Evolutionary conservation across 169 alveolate species (phyloP).

Genomic region (Perkinsus olseni): DNA sequence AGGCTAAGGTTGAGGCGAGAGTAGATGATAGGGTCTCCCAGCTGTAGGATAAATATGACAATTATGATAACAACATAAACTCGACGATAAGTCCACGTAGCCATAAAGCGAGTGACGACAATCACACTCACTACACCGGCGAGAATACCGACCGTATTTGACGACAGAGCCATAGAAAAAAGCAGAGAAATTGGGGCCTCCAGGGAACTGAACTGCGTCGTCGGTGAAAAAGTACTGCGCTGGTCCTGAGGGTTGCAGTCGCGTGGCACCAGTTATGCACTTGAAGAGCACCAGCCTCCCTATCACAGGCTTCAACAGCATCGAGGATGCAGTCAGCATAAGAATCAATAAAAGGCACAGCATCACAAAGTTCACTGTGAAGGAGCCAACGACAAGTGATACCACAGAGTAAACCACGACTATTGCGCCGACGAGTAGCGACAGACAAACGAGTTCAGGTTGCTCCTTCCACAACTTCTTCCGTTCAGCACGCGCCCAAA

Average conservation of each 20-base stretch:
- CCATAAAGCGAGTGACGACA: background rate
- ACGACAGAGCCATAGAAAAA: background rate
- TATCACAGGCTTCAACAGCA: background rate
- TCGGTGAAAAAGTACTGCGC: background rate
- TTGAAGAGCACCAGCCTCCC: background rate
- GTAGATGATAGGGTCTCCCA: background rate
- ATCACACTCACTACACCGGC: background rate
- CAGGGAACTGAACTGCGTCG: background rate
- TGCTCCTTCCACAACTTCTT: background rate
- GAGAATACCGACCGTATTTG: background rate
- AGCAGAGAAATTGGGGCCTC: background rate
- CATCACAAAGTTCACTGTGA: background rate
- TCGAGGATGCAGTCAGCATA: background rate
- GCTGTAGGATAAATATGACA: background rate
- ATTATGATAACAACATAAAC: background rate
- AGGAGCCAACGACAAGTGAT: background rate
- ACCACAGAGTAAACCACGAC: background rate
- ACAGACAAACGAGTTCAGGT: background rate
- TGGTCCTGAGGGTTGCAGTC: background rate
- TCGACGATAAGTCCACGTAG: background rate
- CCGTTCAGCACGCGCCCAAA: background rate
- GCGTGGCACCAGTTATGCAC: background rate
- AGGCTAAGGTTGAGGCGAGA: background rate
- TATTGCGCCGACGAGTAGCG: background rate
- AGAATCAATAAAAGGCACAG: background rate